phyloP scores from a whole-genome alignment of 2,329 filamentous ascomycete species.

The Macrophomina phaseolina region DNA sequence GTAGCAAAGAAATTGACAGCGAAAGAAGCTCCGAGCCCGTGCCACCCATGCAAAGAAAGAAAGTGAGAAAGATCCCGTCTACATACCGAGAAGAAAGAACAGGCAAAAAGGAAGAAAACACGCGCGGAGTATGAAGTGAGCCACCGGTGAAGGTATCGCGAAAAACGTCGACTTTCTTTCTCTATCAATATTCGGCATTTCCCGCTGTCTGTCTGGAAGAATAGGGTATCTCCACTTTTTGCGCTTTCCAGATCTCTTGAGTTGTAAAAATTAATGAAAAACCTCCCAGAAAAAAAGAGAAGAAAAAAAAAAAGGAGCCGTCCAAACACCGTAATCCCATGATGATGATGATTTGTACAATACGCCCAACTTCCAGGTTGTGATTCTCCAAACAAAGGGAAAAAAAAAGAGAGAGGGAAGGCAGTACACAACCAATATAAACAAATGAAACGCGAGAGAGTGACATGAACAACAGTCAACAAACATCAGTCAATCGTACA shows the following conservation, averaged over 20 bases:
- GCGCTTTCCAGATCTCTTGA: constrained; percentile 1
- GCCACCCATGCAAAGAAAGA: not conserved
- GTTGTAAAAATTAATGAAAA: not conserved
- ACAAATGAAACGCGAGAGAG: not conserved
- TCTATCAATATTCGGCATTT: not conserved
- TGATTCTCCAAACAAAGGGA: constrained; percentile 8
- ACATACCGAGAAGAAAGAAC: not conserved
- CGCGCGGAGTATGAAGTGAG: constrained; percentile 10
- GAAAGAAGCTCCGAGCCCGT: not conserved
- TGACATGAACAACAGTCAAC: not conserved
- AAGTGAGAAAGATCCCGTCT: not conserved
- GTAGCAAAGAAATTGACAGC: not conserved
- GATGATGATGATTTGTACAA: not conserved
- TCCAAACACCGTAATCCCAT: constrained; percentile 20
- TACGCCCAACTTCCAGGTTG: not conserved
- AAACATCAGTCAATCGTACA: constrained; percentile 4
- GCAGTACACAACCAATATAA: too few relatives aligned
- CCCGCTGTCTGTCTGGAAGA: constrained; percentile 16
- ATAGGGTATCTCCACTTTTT: constrained; percentile 16
- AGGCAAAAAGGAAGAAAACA: not conserved
- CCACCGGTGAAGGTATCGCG: constrained; percentile 11
- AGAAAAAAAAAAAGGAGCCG: not conserved
- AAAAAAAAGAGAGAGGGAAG: not conserved
- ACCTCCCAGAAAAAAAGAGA: too few relatives aligned
- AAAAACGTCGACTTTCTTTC: constrained; percentile 2